Conservation (phyloP, 768 basidiomycete genomes). For the Auricularia cornea region DNA sequence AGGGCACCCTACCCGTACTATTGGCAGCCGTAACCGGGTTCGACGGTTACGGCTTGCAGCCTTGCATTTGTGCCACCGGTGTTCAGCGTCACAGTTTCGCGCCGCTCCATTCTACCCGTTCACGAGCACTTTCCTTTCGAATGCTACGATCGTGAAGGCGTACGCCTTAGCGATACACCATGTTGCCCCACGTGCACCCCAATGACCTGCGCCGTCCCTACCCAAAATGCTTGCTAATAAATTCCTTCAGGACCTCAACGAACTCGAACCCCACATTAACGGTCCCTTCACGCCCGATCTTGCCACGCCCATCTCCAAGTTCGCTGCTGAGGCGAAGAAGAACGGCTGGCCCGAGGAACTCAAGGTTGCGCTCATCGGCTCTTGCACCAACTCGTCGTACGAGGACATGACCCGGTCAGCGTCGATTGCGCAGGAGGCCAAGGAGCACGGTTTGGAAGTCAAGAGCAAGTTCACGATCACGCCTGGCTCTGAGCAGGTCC, state of each 20-base stretch:
- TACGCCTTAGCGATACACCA: too few species aligned
- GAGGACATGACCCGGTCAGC: constrained; percentile 99
- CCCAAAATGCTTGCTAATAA: too few species aligned
- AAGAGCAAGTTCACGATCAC: constrained; percentile 98
- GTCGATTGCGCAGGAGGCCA: constrained; percentile 84
- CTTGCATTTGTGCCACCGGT: too few species aligned
- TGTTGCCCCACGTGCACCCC: too few species aligned
- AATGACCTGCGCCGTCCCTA: too few species aligned
- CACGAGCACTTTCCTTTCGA: too few species aligned
- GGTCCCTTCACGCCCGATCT: constrained; percentile 99
- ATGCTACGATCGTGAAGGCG: too few species aligned
- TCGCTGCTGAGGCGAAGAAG: constrained; percentile 82
- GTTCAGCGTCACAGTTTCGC: too few species aligned
- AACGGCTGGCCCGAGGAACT: constrained; percentile 96
- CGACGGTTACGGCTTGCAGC: too few species aligned
- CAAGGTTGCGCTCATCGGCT: constrained; percentile 95
- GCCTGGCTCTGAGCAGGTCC: constrained; percentile 96
- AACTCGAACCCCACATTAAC: constrained; percentile 98
- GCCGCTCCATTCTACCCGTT: too few species aligned
- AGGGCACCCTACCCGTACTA: too few species aligned
- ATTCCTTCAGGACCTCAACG: constrained; percentile 73
- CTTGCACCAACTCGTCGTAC: constrained; percentile 99
- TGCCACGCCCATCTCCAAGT: constrained; percentile 96
- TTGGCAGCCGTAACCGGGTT: too few species aligned
- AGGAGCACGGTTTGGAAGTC: constrained; percentile 73